A percentile compares a stretch with the other conserved stretches of the same genome.
Conservation (phyloP, 2,329 filamentous ascomycete species). For the Biscogniauxia mediterranea region DNA sequence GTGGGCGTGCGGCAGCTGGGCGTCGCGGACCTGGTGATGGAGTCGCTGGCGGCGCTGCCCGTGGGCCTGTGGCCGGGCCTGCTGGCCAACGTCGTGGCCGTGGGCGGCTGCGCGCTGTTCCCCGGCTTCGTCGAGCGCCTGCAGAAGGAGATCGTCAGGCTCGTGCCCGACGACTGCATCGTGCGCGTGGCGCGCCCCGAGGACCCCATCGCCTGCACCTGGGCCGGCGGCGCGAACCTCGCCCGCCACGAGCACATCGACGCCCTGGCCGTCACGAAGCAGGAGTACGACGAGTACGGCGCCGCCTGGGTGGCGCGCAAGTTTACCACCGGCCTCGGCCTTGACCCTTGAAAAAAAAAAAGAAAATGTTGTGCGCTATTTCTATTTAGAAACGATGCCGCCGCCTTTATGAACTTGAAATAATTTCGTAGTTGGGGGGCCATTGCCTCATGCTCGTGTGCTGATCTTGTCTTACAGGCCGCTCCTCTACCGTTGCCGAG, state of each 20-base stretch:
- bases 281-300: constrained; percentile 89
- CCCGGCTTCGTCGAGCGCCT: constrained; percentile 79
- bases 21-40: constrained; percentile 76
- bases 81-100: constrained; percentile 82
- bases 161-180: constrained; percentile 73
- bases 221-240: constrained; percentile 79
- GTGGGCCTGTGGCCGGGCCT: constrained; percentile 81
- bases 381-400: too few relatives aligned
- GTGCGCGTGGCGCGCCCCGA: constrained; percentile 69
- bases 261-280: constrained; percentile 72
- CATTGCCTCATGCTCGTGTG: too few relatives aligned
- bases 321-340: constrained; percentile 50
- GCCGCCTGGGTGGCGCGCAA: constrained; percentile 70
- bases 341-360: constrained; percentile 9
- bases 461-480: too few relatives aligned
- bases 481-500: too few relatives aligned
- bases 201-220: constrained; percentile 77
- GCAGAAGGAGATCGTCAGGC: constrained; percentile 68
- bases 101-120: constrained; percentile 81
- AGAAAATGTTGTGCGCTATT: too few relatives aligned
- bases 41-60: constrained; percentile 73
- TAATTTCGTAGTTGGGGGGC: too few relatives aligned
- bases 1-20: constrained; percentile 83
- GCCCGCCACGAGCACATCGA: constrained; percentile 68
- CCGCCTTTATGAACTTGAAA: too few relatives aligned